Conservation (phyloP, 371 early-diverging fungal genomes). For the Syncephalastrum sp. region DNA sequence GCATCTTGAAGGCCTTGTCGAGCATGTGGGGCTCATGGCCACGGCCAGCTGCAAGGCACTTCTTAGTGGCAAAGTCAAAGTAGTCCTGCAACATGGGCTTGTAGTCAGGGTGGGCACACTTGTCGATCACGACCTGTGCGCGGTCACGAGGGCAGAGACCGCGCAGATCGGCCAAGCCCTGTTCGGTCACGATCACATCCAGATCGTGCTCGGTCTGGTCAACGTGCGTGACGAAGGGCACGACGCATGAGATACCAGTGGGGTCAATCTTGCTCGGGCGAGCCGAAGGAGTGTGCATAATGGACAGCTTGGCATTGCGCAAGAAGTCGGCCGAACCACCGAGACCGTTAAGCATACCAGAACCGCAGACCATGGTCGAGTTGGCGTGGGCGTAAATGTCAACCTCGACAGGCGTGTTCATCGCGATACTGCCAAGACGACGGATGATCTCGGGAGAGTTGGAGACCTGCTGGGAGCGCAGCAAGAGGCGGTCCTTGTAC, state of each 20-base stretch:
- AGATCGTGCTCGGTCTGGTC: slow-evolving; percentile 58
- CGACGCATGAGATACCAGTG: slow-evolving; percentile 51
- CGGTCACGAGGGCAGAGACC: slow-evolving; percentile 54
- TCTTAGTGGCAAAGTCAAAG: slow-evolving; percentile 49
- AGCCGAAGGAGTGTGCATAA: slow-evolving; percentile 56
- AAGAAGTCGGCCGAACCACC: slow-evolving; percentile 55
- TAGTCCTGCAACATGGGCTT: slow-evolving; percentile 49
- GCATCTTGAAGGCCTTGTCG: slow-evolving; percentile 59
- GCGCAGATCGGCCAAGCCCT: slow-evolving; percentile 55
- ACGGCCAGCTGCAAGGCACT: slow-evolving; percentile 48
- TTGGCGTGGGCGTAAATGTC: slow-evolving; percentile 58
- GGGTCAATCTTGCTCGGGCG: slow-evolving; percentile 50
- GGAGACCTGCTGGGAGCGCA: slow-evolving; percentile 55
- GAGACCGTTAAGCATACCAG: slow-evolving; percentile 55
- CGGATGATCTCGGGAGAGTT: slow-evolving; percentile 56
- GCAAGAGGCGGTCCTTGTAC: slow-evolving; percentile 45
- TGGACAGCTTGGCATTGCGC: slow-evolving; percentile 49
- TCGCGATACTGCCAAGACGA: slow-evolving; percentile 55
- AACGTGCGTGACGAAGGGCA: slow-evolving; percentile 50
- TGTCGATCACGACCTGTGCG: slow-evolving; percentile 51
- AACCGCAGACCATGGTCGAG: slow-evolving; percentile 52
- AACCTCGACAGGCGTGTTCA: slow-evolving; percentile 59
- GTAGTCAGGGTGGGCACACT: slow-evolving; percentile 56
- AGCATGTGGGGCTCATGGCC: slow-evolving; percentile 58
- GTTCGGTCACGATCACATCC: slow-evolving; percentile 54